Conservation (phyloP, 192 early-diverging fungal genomes). For the Rhizophlyctis rosea region DNA sequence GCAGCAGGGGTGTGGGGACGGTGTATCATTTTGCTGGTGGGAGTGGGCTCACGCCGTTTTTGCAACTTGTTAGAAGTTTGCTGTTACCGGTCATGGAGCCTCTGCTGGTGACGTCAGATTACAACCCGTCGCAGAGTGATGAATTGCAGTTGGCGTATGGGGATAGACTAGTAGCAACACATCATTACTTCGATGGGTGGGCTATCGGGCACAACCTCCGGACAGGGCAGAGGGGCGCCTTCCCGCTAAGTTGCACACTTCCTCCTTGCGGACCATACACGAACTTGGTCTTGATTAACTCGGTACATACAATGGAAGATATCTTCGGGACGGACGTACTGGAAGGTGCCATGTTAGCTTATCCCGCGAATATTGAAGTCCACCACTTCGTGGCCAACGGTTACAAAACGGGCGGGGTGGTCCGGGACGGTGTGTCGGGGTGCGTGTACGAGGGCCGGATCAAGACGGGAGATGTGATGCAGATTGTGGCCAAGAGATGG, state of each 20-base stretch:
- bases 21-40: slow-evolving; percentile 27
- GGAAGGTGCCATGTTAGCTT: slow-evolving; percentile 20
- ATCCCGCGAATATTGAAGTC: too few species aligned
- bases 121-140: slow-evolving; percentile 19
- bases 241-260: slow-evolving; percentile 28
- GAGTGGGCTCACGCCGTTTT: slow-evolving; percentile 16
- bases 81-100: slow-evolving; percentile 30
- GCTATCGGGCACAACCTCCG: slow-evolving; percentile 21
- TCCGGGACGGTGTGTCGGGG: too few species aligned
- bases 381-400: too few species aligned
- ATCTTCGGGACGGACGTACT: slow-evolving; percentile 18
- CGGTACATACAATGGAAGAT: slow-evolving; percentile 13
- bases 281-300: slow-evolving; percentile 16
- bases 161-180: slow-evolving; percentile 15
- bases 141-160: slow-evolving; percentile 21
- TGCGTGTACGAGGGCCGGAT: too few species aligned
- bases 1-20: slow-evolving; percentile 2
- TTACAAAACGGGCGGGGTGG: too few species aligned
- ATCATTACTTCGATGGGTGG: slow-evolving; percentile 37
- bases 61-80: slow-evolving; percentile 15
- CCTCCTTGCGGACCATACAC: slow-evolving; percentile 15
- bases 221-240: slow-evolving; percentile 27
- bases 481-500: too few species aligned
- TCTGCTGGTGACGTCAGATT: slow-evolving; percentile 12
- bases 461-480: too few species aligned